Evolutionary conservation across 495 filamentous ascomycete genomes (phyloP).

Genomic region (Choiromyces venosus): DNA sequence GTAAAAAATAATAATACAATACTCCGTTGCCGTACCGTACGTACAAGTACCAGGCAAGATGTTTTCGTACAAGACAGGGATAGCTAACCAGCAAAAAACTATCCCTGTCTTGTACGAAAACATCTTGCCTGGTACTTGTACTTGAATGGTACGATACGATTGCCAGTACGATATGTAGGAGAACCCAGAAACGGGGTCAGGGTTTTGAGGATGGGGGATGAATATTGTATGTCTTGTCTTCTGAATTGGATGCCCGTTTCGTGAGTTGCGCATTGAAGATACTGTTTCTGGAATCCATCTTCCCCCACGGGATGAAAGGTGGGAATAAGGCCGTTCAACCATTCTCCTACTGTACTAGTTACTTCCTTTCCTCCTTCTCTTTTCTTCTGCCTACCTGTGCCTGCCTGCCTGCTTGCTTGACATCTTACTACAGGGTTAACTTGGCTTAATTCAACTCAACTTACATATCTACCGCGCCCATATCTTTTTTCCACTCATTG

Average conservation of each 20-base stretch:
- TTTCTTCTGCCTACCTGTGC: not conserved
- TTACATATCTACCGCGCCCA: not conserved
- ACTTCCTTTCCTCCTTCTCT: not conserved
- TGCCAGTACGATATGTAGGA: not conserved
- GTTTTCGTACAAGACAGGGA: no score
- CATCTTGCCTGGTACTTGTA: not conserved
- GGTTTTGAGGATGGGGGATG: no score
- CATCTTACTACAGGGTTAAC: not conserved
- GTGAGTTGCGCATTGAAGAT: not conserved
- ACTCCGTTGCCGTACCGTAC: no score
- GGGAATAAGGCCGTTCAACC: no score
- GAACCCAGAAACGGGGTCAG: not conserved
- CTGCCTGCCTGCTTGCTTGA: not conserved
- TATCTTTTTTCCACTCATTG: not conserved
- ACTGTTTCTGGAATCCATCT: not conserved
- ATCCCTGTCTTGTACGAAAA: no score
- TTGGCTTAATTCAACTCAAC: no score
- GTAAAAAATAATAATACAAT: not conserved
- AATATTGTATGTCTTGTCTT: not conserved
- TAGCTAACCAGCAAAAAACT: no score
- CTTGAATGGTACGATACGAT: not conserved
- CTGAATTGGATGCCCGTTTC: not conserved
- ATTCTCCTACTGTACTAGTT: no score
- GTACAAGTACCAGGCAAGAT: no score
- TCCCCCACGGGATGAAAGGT: not conserved